phyloP scores from a whole-genome alignment of 2,329 filamentous ascomycete genomes.

The Pseudogymnoascus pannorum region DNA sequence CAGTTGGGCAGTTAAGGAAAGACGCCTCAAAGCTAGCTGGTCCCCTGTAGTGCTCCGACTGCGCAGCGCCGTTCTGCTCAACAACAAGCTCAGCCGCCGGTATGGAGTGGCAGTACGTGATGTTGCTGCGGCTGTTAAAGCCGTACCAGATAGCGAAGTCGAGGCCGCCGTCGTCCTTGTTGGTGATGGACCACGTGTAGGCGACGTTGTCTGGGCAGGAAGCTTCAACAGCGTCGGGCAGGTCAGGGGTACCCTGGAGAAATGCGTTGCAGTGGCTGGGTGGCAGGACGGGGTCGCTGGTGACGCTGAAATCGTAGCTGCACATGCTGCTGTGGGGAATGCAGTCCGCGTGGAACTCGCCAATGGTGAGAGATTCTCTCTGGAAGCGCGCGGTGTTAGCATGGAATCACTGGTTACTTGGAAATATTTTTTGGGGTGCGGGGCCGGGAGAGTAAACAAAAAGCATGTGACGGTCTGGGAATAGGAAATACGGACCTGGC shows the following conservation, averaged over 20 bases:
- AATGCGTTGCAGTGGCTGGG: conserved; percentile 25
- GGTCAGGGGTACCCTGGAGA: conserved; percentile 26
- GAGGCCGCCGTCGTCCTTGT: conserved; percentile 9
- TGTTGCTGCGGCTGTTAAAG: conserved; percentile 16
- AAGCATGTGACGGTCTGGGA: background rate
- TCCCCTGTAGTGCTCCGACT: conserved; percentile 13
- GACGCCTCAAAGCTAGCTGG: conserved; percentile 13
- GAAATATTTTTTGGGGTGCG: background rate
- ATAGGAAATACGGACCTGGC: background rate
- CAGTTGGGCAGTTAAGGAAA: conserved; percentile 12
- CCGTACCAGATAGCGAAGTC: conserved; percentile 16
- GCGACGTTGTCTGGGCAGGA: conserved; percentile 28
- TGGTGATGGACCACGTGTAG: conserved; percentile 15
- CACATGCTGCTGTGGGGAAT: conserved; percentile 30
- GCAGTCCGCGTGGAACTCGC: conserved; percentile 28
- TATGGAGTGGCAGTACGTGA: conserved; percentile 17
- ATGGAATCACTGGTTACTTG: background rate
- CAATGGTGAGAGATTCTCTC: conserved; percentile 29
- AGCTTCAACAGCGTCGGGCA: conserved; percentile 33
- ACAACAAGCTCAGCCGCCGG: conserved; percentile 20
- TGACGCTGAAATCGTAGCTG: conserved; percentile 29
- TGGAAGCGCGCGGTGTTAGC: conserved; percentile 13
- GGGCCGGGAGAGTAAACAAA: background rate
- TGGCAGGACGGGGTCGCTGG: conserved; percentile 17
- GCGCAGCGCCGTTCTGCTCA: conserved; percentile 18